phyloP scores from a whole-genome alignment of 768 basidiomycete species.

The Tylopilus vinaceipallidus region DNA sequence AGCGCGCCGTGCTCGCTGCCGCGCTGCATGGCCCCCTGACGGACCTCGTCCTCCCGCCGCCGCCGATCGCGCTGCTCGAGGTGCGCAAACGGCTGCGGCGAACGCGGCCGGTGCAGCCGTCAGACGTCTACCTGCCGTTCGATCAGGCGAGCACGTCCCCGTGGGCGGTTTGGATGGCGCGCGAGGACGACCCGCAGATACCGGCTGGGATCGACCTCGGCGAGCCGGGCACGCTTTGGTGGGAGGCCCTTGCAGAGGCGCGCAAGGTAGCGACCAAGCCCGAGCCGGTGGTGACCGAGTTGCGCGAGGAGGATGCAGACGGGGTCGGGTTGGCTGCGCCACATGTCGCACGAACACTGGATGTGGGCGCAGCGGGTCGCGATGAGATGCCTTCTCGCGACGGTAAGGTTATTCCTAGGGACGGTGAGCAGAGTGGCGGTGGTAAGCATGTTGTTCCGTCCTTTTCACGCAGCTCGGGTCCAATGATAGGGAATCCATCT shows the following conservation, averaged over 20 bases:
- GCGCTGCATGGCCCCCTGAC: neutral
- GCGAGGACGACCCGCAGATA: neutral
- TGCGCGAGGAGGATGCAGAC: neutral
- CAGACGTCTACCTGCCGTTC: slow-evolving; percentile 2
- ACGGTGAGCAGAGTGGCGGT: no score
- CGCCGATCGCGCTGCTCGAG: slow-evolving; percentile 5
- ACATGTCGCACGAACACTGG: no score
- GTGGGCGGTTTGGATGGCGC: neutral
- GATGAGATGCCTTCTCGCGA: no score
- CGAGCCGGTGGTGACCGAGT: neutral
- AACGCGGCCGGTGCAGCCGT: neutral
- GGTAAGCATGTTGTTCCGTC: no score
- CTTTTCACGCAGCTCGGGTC: no score
- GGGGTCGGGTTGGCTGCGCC: no score
- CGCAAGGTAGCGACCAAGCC: no score
- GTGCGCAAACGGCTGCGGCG: neutral
- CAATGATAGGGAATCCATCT: no score
- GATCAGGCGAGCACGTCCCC: slow-evolving; percentile 1
- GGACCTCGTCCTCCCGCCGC: slow-evolving; percentile 2
- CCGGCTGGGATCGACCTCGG: neutral
- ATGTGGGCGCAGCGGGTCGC: no score
- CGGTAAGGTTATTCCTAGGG: no score
- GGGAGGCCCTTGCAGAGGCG: neutral
- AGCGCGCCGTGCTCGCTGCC: neutral
- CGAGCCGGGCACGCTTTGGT: slow-evolving; percentile 11